Conservation (phyloP, 176 grass and related monocot species). For the Triticum urartu region DNA sequence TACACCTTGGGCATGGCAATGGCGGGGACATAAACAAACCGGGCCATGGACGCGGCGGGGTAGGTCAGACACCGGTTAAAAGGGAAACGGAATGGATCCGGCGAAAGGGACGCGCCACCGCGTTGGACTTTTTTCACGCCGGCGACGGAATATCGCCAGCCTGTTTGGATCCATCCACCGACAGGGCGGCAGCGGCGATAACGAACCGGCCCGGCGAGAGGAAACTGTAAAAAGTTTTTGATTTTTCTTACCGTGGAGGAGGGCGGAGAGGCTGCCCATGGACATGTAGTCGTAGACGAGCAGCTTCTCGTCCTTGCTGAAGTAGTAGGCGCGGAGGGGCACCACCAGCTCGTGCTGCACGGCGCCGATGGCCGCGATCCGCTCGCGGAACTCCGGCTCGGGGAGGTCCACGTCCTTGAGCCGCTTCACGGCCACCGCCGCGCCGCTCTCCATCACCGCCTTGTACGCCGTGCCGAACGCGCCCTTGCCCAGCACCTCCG, state of each 20-base stretch:
- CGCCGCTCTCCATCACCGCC: conserved; percentile 86
- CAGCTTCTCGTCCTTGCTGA: conserved; percentile 95
- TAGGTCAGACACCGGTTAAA: not conserved
- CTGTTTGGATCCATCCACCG: conserved; percentile 29
- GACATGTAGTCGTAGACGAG: conserved; percentile 98
- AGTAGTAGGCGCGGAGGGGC: conserved; percentile 91
- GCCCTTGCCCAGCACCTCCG: conserved; percentile 95
- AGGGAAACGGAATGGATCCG: not conserved
- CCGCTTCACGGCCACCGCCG: conserved; percentile 82
- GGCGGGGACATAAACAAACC: not conserved
- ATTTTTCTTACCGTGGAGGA: conserved; percentile 71
- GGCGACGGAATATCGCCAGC: conserved; percentile 36
- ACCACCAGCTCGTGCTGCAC: conserved; percentile 90
- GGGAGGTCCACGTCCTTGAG: conserved; percentile 93
- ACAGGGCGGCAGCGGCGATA: conserved; percentile 1
- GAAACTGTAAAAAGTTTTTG: not conserved
- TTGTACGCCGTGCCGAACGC: conserved; percentile 99
- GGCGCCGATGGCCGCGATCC: conserved; percentile 73
- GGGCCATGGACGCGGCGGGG: not conserved
- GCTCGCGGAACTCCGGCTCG: conserved; percentile 85
- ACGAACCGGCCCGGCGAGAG: conserved; percentile 21
- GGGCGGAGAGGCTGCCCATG: conserved; percentile 93
- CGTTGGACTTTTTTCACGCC: conserved; percentile 19
- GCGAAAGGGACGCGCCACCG: not conserved
- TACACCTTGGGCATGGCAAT: not conserved